phyloP scores from a whole-genome alignment of 306 rosid genomes.

The Astragalus membranaceus region DNA sequence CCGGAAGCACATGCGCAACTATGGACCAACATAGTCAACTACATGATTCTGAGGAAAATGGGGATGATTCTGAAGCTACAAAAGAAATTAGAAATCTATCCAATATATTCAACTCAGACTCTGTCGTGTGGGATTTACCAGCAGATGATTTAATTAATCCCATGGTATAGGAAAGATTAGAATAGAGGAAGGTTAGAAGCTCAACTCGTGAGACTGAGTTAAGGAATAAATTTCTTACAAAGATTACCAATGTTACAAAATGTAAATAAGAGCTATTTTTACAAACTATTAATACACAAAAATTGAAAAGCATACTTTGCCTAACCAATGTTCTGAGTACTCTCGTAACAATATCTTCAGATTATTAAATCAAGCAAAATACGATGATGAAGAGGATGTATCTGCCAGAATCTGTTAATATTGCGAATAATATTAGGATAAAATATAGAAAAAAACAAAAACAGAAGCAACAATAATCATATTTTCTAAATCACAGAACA shows the following conservation, averaged over 20 bases:
- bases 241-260: slow-evolving; percentile 34
- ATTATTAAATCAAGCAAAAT: slow-evolving; percentile 71
- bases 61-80: slow-evolving; percentile 47
- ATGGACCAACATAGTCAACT: slow-evolving; percentile 56
- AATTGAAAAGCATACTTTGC: slow-evolving; percentile 25
- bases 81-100: slow-evolving; percentile 62
- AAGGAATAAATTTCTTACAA: slow-evolving; percentile 38
- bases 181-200: slow-evolving; percentile 23
- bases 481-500: not conserved
- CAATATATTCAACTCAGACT: slow-evolving; percentile 66
- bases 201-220: slow-evolving; percentile 20
- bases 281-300: slow-evolving; percentile 30
- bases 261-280: slow-evolving; percentile 63
- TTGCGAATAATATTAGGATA: not conserved
- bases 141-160: slow-evolving; percentile 77
- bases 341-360: slow-evolving; percentile 32
- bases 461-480: not conserved
- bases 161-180: slow-evolving; percentile 39
- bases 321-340: slow-evolving; percentile 33
- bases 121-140: slow-evolving; percentile 82
- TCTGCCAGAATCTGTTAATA: slow-evolving; percentile 87
- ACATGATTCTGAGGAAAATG: slow-evolving; percentile 51
- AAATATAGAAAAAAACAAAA: not conserved
- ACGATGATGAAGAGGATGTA: slow-evolving; percentile 90
- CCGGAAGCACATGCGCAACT: slow-evolving; percentile 75